Base-by-base conservation (phyloP, 2,329 filamentous ascomycete species). In the Fusarium udum region DNA sequence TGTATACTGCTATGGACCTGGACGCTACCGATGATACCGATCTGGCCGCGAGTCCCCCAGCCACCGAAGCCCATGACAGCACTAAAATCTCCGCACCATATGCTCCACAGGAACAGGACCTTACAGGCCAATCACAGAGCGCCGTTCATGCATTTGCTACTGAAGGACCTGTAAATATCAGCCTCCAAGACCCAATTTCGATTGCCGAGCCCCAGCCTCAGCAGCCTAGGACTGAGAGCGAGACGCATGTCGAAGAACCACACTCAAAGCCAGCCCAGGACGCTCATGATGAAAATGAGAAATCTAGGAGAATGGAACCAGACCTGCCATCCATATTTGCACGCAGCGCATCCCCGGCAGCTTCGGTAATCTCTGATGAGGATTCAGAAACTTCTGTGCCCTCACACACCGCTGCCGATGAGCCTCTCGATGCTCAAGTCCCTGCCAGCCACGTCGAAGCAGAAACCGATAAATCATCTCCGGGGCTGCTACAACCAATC, bases 231-330 rank as follows among this genome's bases (percentile, higher is more conserved):
- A 66, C 62, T 51, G 53, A 52, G 53, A 67, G 45, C 18, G 39
- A 53, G 51, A 55, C 48, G 46, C 52, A 46, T 56, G 22, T 34
- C 52, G 46, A 57, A 34, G 71, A 61, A 59, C 22, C 59, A 34
- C 51, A 45, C 8, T 31, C 66, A 59, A 45, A 59, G 40, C 59
- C 63, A 59, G 53, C 36, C 37, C 36, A 56, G 40, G 49, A 61
- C 51, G 31, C 51, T 60, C 59, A 74, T 32, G 59, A 74, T 72
- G 67, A 51, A 42, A 34, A 72, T 58, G 63, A 45, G 45, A 71
- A 72, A 24, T 26, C 48, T 24, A 45, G 60, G 32, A 64, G 31
- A 59, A 73, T 74, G 67, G 71, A 69, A 18, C 34, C 43, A 64
- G 36, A 64, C 34, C 43, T 67, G 26, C 64, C 67, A 40, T 61